Conservation (phyloP, 495 filamentous ascomycete species). For the Mycothermus thermophilus region DNA sequence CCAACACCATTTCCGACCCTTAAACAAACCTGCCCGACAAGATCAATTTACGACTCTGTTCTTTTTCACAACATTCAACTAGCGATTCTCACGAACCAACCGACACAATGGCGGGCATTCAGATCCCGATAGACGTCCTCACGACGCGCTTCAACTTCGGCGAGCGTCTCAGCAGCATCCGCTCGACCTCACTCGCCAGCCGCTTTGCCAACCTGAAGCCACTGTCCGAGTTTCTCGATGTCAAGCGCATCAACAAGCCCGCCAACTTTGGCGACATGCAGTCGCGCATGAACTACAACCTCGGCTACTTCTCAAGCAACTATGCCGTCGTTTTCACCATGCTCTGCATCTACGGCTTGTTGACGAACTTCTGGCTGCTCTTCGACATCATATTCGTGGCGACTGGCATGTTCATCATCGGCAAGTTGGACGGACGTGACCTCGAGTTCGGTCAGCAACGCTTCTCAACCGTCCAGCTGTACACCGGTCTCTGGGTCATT, state of each 20-base stretch:
- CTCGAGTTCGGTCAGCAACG: conserved; percentile 69
- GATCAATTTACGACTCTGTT: too few species aligned
- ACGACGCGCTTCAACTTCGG: conserved; percentile 79
- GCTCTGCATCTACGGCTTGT: conserved; percentile 86
- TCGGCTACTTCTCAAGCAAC: conserved; percentile 95
- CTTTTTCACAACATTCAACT: too few species aligned
- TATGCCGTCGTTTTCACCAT: conserved; percentile 88
- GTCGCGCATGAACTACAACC: conserved; percentile 92
- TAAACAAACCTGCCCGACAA: too few species aligned
- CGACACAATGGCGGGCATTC: conserved; percentile 66
- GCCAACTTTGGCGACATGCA: conserved; percentile 81
- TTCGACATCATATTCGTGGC: conserved; percentile 84
- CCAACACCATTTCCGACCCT: too few species aligned
- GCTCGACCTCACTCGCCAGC: conserved; percentile 57
- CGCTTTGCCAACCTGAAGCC: conserved; percentile 90
- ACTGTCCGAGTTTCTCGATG: conserved; percentile 82
- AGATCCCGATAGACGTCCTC: conserved; percentile 79
- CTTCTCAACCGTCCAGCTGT: conserved; percentile 85
- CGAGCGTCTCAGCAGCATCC: conserved; percentile 57
- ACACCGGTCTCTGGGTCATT: conserved; percentile 71
- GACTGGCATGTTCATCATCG: conserved; percentile 77
- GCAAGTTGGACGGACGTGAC: conserved; percentile 73
- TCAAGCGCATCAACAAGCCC: conserved; percentile 91
- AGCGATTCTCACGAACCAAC: too few species aligned
- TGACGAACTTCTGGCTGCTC: conserved; percentile 69